Conservation (phyloP, 768 basidiomycete genomes). For the Termitomyces sp. region DNA sequence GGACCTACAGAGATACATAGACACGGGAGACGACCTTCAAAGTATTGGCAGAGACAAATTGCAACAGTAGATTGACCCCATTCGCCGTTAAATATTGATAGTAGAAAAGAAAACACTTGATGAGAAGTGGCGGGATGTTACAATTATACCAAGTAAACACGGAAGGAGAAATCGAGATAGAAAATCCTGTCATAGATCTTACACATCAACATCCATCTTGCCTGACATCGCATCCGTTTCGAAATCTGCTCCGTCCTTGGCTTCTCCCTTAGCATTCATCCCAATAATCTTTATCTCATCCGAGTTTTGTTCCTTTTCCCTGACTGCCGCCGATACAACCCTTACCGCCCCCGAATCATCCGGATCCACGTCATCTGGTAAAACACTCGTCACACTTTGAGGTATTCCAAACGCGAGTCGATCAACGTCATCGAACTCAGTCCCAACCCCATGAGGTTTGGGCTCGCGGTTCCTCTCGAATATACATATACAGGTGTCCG, state of each 20-base stretch:
- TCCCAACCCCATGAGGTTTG: slow-evolving; percentile 24
- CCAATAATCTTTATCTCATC: slow-evolving; percentile 24
- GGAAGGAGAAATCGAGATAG: neutral
- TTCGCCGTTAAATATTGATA: neutral
- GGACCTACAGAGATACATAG: no score
- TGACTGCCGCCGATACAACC: slow-evolving; percentile 4
- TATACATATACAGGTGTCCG: slow-evolving; percentile 16
- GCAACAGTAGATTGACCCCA: no score
- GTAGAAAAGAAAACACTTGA: neutral
- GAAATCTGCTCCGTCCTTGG: slow-evolving; percentile 3
- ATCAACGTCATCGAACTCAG: slow-evolving; percentile 13
- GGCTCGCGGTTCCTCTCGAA: slow-evolving; percentile 14
- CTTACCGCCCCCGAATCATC: neutral
- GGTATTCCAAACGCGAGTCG: slow-evolving; percentile 20
- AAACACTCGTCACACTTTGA: slow-evolving; percentile 14
- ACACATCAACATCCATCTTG: slow-evolving; percentile 26
- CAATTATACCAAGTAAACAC: neutral
- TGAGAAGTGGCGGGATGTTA: neutral
- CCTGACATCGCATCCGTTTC: slow-evolving; percentile 6
- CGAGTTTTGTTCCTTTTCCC: slow-evolving; percentile 14
- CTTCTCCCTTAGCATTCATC: slow-evolving; percentile 13
- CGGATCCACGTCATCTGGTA: slow-evolving; percentile 16
- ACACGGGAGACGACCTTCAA: no score
- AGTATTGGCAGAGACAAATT: no score
- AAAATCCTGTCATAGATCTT: neutral